Evolutionary conservation across 139 green algal genomes (phyloP).

Genomic region (Zygnema circumcarinatum): DNA sequence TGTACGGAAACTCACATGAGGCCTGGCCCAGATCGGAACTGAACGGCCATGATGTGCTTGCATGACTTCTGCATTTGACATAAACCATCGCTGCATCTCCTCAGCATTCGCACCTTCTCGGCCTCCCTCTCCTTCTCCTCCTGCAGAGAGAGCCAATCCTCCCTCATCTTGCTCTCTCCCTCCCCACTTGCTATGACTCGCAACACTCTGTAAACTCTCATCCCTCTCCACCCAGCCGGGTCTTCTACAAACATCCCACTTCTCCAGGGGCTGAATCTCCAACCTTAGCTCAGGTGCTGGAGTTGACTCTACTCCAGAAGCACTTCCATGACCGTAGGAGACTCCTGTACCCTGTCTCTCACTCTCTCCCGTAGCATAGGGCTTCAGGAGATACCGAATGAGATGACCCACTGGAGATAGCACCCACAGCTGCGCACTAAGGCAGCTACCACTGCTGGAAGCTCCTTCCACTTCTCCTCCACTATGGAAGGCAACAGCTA

Average conservation of each 20-base stretch:
- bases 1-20: slow-evolving; percentile 12
- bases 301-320: background rate
- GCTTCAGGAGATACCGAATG: slow-evolving; percentile 34
- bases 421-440: slow-evolving; percentile 40
- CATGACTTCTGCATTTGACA: slow-evolving; percentile 55
- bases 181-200: background rate
- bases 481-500: slow-evolving; percentile 39
- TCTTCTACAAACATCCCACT: slow-evolving; percentile 52
- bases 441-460: background rate
- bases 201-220: slow-evolving; percentile 22
- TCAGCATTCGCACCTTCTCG: background rate
- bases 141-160: background rate
- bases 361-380: background rate
- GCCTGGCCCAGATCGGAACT: slow-evolving; percentile 44
- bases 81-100: slow-evolving; percentile 49
- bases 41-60: background rate
- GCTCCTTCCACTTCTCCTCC: background rate
- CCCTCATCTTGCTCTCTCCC: background rate
- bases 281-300: background rate
- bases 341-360: background rate
- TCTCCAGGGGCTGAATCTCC: slow-evolving; percentile 36
- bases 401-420: slow-evolving; percentile 45
- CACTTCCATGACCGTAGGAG: background rate
- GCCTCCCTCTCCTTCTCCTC: background rate
- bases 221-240: slow-evolving; percentile 47